phyloP scores from a whole-genome alignment of 441 rosid genomes.

The Breynia disticha region DNA sequence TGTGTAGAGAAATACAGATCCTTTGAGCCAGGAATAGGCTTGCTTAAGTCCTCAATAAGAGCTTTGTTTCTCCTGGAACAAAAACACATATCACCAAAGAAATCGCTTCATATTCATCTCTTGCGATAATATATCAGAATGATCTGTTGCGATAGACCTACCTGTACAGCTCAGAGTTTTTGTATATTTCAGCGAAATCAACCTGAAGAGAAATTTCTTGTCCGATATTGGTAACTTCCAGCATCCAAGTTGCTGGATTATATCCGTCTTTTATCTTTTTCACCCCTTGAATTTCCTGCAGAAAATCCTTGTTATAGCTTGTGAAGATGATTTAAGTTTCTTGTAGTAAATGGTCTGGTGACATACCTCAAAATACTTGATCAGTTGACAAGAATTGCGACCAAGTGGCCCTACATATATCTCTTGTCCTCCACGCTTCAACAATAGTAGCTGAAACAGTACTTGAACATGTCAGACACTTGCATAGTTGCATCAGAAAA shows the following conservation, averaged over 20 bases:
- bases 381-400: constrained; percentile 45
- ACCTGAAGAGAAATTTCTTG: constrained; percentile 50
- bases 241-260: constrained; percentile 90
- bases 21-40: constrained; percentile 46
- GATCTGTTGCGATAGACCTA: constrained; percentile 4
- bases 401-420: constrained; percentile 75
- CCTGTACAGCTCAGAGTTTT: constrained; percentile 56
- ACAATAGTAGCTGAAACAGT: constrained; percentile 44
- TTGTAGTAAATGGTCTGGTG: no score
- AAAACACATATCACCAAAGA: neutral
- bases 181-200: constrained; percentile 56
- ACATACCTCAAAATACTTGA: constrained; percentile 57
- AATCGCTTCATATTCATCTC: no score
- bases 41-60: constrained; percentile 44
- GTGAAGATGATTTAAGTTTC: no score
- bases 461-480: neutral
- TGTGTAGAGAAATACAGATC: constrained; percentile 49
- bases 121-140: no score
- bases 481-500: neutral
- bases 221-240: constrained; percentile 46
- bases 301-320: neutral
- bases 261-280: constrained; percentile 61
- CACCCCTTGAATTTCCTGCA: constrained; percentile 51
- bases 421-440: constrained; percentile 76
- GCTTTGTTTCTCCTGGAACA: constrained; percentile 56